These are phyloP conservation scores for Monilinia laxa DNA, from an alignment of 2,329 filamentous ascomycete species.

Conservation along the genomic window DNA sequence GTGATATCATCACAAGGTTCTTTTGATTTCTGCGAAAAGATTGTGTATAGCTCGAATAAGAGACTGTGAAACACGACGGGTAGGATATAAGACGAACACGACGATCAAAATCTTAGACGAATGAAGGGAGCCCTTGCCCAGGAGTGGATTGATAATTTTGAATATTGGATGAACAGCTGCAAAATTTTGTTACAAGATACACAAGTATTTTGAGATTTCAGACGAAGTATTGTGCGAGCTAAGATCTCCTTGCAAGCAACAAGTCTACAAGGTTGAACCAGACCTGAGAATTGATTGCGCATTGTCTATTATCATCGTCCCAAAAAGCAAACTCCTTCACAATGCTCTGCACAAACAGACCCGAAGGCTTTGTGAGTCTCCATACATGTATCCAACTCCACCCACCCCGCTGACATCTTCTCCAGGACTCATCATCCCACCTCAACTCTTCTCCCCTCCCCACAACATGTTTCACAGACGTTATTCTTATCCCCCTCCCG, in stretches of 20 bases:
- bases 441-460: slow-evolving; percentile 40
- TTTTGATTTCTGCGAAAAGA: background rate
- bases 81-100: slow-evolving; percentile 9
- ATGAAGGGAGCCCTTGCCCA: slow-evolving; percentile 5
- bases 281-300: background rate
- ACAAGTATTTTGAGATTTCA: slow-evolving; percentile 1
- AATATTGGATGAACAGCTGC: slow-evolving; percentile 8
- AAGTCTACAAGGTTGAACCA: background rate
- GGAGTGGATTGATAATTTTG: background rate
- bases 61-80: slow-evolving; percentile 10
- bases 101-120: background rate
- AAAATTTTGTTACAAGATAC: background rate
- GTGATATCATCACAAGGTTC: slow-evolving; percentile 4
- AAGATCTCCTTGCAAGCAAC: background rate
- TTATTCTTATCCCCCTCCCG: slow-evolving; percentile 42
- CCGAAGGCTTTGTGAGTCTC: slow-evolving; percentile 40
- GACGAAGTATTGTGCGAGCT: background rate
- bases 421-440: slow-evolving; percentile 40
- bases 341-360: slow-evolving; percentile 38
- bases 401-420: background rate
- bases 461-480: slow-evolving; percentile 43
- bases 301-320: background rate
- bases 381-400: background rate
- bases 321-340: background rate
- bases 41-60: background rate